A percentile compares a stretch with the other conserved stretches of the same genome.
Conservation (phyloP, 2,329 filamentous ascomycete genomes). For the Cercospora sp. region DNA sequence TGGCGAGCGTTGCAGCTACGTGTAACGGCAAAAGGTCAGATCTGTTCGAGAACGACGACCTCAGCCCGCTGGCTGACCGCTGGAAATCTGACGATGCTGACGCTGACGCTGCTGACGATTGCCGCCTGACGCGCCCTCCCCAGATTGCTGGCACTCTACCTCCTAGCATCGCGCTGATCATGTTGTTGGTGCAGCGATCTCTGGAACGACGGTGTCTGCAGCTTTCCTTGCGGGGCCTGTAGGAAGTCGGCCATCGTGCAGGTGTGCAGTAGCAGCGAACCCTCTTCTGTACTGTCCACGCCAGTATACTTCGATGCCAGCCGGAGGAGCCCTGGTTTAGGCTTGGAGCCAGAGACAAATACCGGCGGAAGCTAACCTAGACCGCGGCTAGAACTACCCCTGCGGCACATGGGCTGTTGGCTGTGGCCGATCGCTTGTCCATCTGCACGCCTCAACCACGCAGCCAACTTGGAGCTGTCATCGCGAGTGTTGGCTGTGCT, state of each 20-base stretch:
- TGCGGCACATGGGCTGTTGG: background rate
- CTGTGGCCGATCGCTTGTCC: background rate
- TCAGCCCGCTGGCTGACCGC: too few species aligned
- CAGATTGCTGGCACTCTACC: background rate
- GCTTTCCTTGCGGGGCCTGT: background rate
- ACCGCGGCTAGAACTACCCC: background rate
- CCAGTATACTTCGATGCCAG: background rate
- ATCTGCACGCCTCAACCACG: background rate
- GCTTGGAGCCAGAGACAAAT: background rate
- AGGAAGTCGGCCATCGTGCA: background rate
- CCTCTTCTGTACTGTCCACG: background rate
- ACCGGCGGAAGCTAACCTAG: background rate
- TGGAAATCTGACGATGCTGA: too few species aligned
- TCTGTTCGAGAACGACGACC: background rate
- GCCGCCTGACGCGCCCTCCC: background rate
- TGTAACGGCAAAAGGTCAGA: background rate
- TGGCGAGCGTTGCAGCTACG: background rate
- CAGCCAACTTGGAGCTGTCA: background rate
- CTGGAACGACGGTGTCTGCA: slow-evolving; percentile 5
- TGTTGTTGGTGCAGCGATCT: background rate
- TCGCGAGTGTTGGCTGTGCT: background rate
- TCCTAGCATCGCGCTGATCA: background rate
- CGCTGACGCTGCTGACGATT: background rate
- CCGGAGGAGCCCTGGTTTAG: background rate
- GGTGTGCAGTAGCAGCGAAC: slow-evolving; percentile 2